Conservation (phyloP, 257 asterid genomes). For the Solanum acaule region DNA sequence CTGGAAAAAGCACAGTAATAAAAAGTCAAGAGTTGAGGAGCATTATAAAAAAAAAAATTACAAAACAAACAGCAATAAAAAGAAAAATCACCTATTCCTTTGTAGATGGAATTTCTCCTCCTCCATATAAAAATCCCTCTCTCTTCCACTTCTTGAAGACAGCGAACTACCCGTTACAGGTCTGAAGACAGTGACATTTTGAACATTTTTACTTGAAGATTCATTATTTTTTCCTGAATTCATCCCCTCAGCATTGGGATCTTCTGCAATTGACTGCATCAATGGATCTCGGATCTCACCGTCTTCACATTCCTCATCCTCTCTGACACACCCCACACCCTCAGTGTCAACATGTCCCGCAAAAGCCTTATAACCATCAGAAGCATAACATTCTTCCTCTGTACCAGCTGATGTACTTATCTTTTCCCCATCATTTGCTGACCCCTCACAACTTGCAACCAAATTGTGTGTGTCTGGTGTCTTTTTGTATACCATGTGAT, state of each 20-base stretch:
- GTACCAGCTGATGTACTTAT: no score
- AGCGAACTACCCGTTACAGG: constrained; percentile 27
- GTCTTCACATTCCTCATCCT: constrained; percentile 69
- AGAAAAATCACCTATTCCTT: constrained; percentile 52
- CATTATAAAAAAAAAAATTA: neutral
- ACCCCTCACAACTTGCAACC: neutral
- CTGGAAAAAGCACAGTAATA: constrained; percentile 33
- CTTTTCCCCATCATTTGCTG: neutral
- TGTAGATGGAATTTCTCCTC: constrained; percentile 34
- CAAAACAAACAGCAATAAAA: neutral
- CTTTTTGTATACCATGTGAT: constrained; percentile 18
- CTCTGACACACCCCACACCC: neutral
- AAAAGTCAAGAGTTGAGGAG: constrained; percentile 5
- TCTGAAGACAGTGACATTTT: neutral
- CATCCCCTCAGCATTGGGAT: neutral
- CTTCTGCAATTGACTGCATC: constrained; percentile 4
- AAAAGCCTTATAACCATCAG: neutral
- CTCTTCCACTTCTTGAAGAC: constrained; percentile 51
- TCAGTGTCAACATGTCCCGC: neutral
- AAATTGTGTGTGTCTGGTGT: neutral
- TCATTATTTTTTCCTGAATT: constrained; percentile 4
- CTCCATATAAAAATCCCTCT: constrained; percentile 41
- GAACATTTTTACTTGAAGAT: constrained; percentile 1
- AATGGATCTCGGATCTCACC: constrained; percentile 70
- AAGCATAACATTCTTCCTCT: constrained; percentile 27